Evolutionary conservation across 371 early-diverging fungal genomes (phyloP), one percentile per base, ranked within the genome.

Genomic region (Zancudomyces culisetae): DNA sequence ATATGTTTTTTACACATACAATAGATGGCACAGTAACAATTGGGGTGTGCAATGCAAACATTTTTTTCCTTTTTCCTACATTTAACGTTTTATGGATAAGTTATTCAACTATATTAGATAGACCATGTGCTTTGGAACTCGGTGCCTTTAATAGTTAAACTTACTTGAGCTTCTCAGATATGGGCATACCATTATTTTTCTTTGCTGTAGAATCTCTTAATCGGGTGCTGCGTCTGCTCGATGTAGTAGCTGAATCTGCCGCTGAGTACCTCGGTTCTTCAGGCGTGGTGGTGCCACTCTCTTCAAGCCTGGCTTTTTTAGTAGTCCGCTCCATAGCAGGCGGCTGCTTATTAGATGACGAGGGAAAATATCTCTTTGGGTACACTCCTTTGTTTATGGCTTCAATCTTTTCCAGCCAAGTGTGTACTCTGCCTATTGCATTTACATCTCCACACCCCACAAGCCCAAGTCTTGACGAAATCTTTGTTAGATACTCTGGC

Each of bases 381-480:
- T 19, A 43, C 23, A 52, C 42, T 8, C 58, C 60, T 1, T 41
- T 29, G 50, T 92, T 92, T 57, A 92, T 90, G 13, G 76, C 80
- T 4, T 82, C 82, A 21, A 80, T 60, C n/a, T 58, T 62, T 58
- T 91, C 90, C 26, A 93, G 64, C 64, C 81, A 91, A 18, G 74
- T 57, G 62, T 90, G 91, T 3, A 93, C 83, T 3, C 92, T 71
- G 1, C 85, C 79, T 27, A 93, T 87, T 1, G 90, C 90, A 63
- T 93, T 87, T 19, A 91, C 91, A 57, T 90, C 91, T 19, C 91
- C 91, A 53, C 78, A 81, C 59, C 80, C 76, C 27, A 74, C 77
- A 27, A 85, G 58, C 0, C 79, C 82, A 0, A 71, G 70, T 28
- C 86, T 68, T 3, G 74, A 80, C 18, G 71, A 68, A 22, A 80